Evolutionary conservation across 140 eudicot species (phyloP).

Genomic region (Erigeron philadelphicus): DNA sequence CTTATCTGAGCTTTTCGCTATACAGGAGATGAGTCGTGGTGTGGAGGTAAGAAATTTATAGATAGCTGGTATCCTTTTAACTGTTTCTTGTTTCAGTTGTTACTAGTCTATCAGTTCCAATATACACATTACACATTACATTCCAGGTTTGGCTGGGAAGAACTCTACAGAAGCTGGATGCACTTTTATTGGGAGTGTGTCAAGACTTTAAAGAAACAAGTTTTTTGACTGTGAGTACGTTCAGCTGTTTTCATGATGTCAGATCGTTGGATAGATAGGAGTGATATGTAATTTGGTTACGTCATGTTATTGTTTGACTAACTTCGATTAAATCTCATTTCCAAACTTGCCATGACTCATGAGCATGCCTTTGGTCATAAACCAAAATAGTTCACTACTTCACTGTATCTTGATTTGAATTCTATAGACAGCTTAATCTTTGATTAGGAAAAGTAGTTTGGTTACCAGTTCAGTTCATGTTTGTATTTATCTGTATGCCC

Average conservation of each 20-base stretch:
- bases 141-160: slow-evolving; percentile 91
- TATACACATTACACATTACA: background rate
- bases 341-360: background rate
- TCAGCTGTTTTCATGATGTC: background rate
- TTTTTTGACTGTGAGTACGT: slow-evolving; percentile 74
- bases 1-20: slow-evolving; percentile 72
- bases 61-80: slow-evolving; percentile 13
- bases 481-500: slow-evolving; percentile 2
- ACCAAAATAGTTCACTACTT: background rate
- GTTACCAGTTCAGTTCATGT: slow-evolving; percentile 7
- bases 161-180: slow-evolving; percentile 89
- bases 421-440: background rate
- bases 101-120: background rate
- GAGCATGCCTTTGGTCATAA: background rate
- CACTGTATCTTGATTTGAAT: slow-evolving; percentile 8
- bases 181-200: slow-evolving; percentile 87
- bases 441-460: slow-evolving; percentile 8
- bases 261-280: background rate
- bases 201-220: slow-evolving; percentile 78
- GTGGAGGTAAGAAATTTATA: slow-evolving; percentile 60
- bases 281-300: background rate
- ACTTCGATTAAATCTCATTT: background rate
- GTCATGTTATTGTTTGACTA: background rate
- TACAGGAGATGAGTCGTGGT: slow-evolving; percentile 89
- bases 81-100: slow-evolving; percentile 8